Conservation (phyloP, 495 filamentous ascomycete genomes). For the Penicillium steckii region DNA sequence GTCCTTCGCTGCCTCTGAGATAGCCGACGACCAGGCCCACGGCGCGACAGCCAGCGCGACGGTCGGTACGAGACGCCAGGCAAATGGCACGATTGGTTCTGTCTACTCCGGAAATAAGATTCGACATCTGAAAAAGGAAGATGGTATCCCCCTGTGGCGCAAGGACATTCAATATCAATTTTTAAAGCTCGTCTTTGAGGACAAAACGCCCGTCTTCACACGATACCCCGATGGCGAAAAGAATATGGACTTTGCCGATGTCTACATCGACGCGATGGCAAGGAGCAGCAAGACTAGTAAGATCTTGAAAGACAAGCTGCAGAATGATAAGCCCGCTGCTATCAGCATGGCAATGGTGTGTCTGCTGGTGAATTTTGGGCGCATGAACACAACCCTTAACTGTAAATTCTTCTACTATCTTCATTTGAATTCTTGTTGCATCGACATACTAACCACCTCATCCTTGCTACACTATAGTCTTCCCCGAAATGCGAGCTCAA, state of each 20-base stretch:
- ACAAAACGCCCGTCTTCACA: conserved; percentile 82
- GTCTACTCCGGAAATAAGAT: conserved; percentile 91
- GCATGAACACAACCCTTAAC: conserved; percentile 99
- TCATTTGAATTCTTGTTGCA: not conserved
- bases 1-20: conserved; percentile 44
- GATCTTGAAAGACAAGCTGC: conserved; percentile 93
- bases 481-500: conserved; percentile 98
- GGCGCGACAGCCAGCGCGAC: conserved; percentile 53
- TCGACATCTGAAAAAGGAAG: conserved; percentile 93
- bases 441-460: conserved; percentile 25
- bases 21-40: conserved; percentile 45
- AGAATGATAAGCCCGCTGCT: conserved; percentile 86
- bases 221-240: conserved; percentile 69
- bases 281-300: conserved; percentile 99
- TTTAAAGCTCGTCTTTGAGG: conserved; percentile 84
- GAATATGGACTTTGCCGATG: conserved; percentile 85
- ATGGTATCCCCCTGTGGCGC: conserved; percentile 94
- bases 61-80: conserved; percentile 61
- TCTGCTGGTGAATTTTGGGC: conserved; percentile 91
- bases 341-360: conserved; percentile 99
- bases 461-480: conserved; percentile 60
- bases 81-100: conserved; percentile 64
- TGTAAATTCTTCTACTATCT: conserved; percentile 56
- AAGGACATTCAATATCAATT: conserved; percentile 98
- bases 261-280: conserved; percentile 98